Base-by-base conservation (phyloP, 2,329 filamentous ascomycete species). In the Ascosphaera apis region DNA sequence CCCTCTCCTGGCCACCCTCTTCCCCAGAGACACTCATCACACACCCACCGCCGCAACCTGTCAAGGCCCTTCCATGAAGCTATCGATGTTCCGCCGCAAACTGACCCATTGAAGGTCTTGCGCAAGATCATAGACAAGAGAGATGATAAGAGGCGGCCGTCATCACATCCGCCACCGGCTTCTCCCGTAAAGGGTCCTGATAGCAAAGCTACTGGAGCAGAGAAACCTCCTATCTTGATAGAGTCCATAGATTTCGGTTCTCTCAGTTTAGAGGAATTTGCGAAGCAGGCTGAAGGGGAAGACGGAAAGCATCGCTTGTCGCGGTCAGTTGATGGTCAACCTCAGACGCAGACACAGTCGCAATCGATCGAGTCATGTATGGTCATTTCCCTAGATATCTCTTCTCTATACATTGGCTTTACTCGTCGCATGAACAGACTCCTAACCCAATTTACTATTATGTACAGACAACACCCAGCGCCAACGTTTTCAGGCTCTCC, bases 401-500 rank as follows among this genome's bases (percentile, higher is more conserved):
- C 13, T 8, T 13, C 8, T 9, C 25, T 28, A 28, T 13, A n/a
- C 25, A 28, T 8, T 28, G 13, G 15, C 19, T 8, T 13, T 7
- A 17, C 6, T 23, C 15, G 8, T 23, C n/a, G 1, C 4, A 23
- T 12, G 36, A 34, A 12, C 15, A 17, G 3, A 8, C 33, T 38
- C 17, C 25, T 36, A 31, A 19, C 34, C 36, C 46, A 37, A 45
- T 39, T 13, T 23, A 31, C 36, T 39, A 30, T 35, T 15, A 36
- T 15, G 19, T 41, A 31, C 40, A 62, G 81, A 83, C 52, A 77
- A 88, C 53, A 68, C 67, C 43, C 81, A 92, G 44, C 80, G 76
- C 53, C 65, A 76, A 48, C 84, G 76, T 48, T 91, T 91, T 47
- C 76, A 93, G 53, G 82, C 91, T 38, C 65, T 98, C 31, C 88